Evolutionary conservation across 208 protist species (phyloP).

Genomic region (Cochliopodium minus): DNA sequence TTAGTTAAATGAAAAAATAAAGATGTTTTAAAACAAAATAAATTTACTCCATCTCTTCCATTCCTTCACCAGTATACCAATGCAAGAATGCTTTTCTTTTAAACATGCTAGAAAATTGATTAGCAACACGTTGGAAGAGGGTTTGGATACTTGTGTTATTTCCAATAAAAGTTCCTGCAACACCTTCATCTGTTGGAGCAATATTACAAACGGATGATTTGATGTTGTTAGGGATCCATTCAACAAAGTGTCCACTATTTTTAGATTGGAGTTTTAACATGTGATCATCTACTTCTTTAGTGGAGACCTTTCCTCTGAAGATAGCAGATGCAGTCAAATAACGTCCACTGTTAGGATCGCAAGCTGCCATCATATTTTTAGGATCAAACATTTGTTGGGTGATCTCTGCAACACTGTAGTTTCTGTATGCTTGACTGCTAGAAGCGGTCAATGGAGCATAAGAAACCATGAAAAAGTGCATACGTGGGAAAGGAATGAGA

Average conservation of each 20-base stretch:
- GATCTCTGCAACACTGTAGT: conserved; percentile 40
- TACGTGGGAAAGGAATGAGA: conserved; percentile 48
- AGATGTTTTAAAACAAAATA: too few relatives aligned
- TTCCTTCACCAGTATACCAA: conserved; percentile 51
- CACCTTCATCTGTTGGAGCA: conserved; percentile 35
- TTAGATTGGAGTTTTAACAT: conserved; percentile 46
- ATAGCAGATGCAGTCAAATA: conserved; percentile 47
- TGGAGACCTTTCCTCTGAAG: conserved; percentile 38
- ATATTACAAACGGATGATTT: conserved; percentile 43
- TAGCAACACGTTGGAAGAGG: conserved; percentile 42
- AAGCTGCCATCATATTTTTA: conserved; percentile 52
- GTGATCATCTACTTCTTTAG: conserved; percentile 53
- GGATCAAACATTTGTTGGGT: conserved; percentile 49
- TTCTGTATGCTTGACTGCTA: conserved; percentile 27
- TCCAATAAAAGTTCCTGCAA: conserved; percentile 47
- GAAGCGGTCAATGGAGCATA: conserved; percentile 38
- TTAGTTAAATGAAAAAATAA: too few relatives aligned
- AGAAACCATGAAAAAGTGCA: conserved; percentile 57
- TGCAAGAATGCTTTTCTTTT: conserved; percentile 52
- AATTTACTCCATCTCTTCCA: conserved; percentile 24
- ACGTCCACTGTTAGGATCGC: conserved; percentile 33
- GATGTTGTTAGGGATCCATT: conserved; percentile 63
- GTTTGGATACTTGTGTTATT: conserved; percentile 50
- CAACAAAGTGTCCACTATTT: conserved; percentile 40
- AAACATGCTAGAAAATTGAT: conserved; percentile 53